phyloP scores from a whole-genome alignment of 257 asterid species.

The Solanum tacnaense region DNA sequence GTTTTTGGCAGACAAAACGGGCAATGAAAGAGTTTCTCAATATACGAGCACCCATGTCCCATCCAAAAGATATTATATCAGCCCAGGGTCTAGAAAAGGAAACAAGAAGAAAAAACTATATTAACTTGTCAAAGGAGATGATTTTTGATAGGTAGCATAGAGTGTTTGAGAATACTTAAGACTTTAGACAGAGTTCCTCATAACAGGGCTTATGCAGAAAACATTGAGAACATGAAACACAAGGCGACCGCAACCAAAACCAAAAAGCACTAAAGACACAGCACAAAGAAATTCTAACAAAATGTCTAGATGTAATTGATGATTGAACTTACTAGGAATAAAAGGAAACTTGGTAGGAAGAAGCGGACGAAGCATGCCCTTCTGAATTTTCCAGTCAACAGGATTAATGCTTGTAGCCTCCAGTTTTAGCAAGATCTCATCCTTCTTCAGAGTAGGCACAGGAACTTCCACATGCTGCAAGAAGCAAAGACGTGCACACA shows the following conservation, averaged over 20 bases:
- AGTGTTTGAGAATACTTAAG: neutral
- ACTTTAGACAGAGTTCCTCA: neutral
- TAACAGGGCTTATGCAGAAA: neutral
- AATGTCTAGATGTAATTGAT: neutral
- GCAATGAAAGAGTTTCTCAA: neutral
- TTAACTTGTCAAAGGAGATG: neutral
- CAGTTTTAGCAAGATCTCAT: conserved; percentile 54
- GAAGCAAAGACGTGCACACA: neutral
- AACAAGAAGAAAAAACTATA: neutral
- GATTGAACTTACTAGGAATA: conserved; percentile 40
- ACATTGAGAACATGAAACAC: neutral
- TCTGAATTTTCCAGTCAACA: conserved; percentile 54
- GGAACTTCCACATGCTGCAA: conserved; percentile 65
- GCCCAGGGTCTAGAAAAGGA: neutral
- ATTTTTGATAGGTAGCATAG: neutral
- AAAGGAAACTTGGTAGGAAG: conserved; percentile 37
- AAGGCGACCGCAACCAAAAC: neutral
- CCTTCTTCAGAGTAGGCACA: conserved; percentile 43
- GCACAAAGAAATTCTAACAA: neutral
- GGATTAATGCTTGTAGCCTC: conserved; percentile 69
- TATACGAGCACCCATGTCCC: neutral
- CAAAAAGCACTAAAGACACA: neutral
- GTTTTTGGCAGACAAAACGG: neutral
- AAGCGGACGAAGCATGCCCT: conserved; percentile 48
- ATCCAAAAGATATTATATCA: neutral